Base-by-base conservation (phyloP, 2,329 filamentous ascomycete species). In the Aspergillus sp. region DNA sequence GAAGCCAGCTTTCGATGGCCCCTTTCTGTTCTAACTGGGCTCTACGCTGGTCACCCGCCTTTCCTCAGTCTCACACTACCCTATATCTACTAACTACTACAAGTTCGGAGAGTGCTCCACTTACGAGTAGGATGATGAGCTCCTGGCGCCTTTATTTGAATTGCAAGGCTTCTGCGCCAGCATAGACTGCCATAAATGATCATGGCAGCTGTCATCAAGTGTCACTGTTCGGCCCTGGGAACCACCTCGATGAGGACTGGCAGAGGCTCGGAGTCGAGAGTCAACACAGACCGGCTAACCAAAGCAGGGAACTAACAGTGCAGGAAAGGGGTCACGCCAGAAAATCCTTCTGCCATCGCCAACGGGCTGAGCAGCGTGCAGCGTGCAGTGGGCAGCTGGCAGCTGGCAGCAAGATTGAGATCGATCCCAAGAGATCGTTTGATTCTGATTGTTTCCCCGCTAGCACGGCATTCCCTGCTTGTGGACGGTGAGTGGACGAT, bases 361-460 rank as follows among this genome's bases (percentile, higher is more conserved):
- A 24, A 47, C 15, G 15, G 17, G 15, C 12, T 36, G 17, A 45
- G n/a, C 7, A 44, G 22, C 8, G 26, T 11, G 26, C 26, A 30
- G 22, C 7, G 22, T 24, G 22, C 22, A 24, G 22, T 24, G 22
- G 5, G 22, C 22, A 24, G 26, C 4, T 3, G 26, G 26, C 26
- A 30, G 26, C 26, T 30, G 26, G 26, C 15, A 20, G 13, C n/a
- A 34, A 38, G 18, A 44, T 43, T 30, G 38, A 44, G 13, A 17
- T 30, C 17, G 8, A 34, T 24, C 18, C 34, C 36, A 53, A 53
- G 41, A 53, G 26, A 47, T 38, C 41, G 24, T 26, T 48, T 42
- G 34, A 49, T 48, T 41, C 42, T 52, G 55, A 53, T 42, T 26
- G 18, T 56, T 56, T 38, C 55, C 55, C 55, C 48, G 55, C 55